A percentile compares a stretch with the other conserved stretches of the same genome.
Evolutionary conservation across 108 stramenopile genomes (phyloP).

Genomic region (Aurantiochytrium sp.): DNA sequence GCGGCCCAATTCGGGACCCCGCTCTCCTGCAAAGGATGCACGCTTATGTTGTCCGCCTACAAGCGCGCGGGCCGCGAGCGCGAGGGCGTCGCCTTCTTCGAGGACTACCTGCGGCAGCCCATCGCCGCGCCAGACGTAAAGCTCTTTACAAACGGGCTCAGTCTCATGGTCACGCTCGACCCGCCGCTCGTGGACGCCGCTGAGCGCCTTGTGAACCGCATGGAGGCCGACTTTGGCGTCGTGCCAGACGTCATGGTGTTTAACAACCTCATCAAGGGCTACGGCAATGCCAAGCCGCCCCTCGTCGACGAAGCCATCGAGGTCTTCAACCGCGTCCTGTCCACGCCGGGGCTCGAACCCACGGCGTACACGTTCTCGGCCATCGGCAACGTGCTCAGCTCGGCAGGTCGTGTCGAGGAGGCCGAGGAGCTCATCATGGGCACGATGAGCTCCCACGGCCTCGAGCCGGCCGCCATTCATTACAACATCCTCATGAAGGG

Average conservation of each 20-base stretch:
- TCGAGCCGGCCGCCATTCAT: slow-evolving; percentile 18
- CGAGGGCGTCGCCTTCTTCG: background rate
- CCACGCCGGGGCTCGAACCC: background rate
- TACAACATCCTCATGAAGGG: slow-evolving; percentile 15
- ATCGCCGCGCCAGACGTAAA: background rate
- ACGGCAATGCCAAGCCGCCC: background rate
- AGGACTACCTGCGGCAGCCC: background rate
- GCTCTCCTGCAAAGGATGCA: background rate
- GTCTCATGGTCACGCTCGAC: slow-evolving; percentile 6
- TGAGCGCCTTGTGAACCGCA: background rate
- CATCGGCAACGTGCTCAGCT: background rate
- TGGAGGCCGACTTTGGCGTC: background rate
- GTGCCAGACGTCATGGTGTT: background rate
- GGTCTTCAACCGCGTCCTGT: background rate
- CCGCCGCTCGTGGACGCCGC: background rate
- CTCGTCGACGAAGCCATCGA: background rate
- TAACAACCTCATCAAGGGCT: slow-evolving; percentile 11
- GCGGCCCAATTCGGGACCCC: background rate
- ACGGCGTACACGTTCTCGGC: background rate
- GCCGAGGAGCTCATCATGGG: background rate
- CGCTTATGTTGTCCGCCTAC: background rate
- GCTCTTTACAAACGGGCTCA: background rate
- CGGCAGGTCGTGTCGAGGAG: background rate
- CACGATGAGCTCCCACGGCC: background rate
- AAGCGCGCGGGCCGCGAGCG: background rate